A percentile compares a stretch with the other conserved stretches of the same genome.
phyloP scores from a whole-genome alignment of 768 basidiomycete species.

The Kwoniella newhampshirensis region DNA sequence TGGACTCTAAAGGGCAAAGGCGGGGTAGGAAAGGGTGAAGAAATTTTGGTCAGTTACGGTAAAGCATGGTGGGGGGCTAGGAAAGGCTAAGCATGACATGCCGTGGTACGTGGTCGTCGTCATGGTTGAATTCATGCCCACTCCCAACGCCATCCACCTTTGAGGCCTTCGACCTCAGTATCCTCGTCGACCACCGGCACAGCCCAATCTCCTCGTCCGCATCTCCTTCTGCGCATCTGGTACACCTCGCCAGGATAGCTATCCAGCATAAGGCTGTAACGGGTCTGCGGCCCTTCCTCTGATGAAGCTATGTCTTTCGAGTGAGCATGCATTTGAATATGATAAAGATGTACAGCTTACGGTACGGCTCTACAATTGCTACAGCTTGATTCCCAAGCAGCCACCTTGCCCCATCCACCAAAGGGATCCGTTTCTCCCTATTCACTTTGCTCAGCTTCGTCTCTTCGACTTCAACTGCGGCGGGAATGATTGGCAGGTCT shows the following conservation, averaged over 20 bases:
- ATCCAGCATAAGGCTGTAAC: background rate
- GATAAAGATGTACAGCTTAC: background rate
- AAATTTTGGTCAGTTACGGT: conserved; percentile 84
- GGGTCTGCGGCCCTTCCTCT: background rate
- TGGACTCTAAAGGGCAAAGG: conserved; percentile 57
- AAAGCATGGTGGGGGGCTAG: conserved; percentile 77
- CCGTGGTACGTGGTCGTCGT: no score
- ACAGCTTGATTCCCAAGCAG: conserved; percentile 28
- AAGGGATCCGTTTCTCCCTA: conserved; percentile 23
- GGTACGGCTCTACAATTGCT: conserved; percentile 18
- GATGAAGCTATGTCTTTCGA: no score
- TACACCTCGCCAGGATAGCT: conserved; percentile 1
- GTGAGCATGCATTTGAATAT: no score
- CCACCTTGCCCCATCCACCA: conserved; percentile 29
- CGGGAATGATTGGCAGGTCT: conserved; percentile 32
- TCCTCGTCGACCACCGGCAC: conserved; percentile 9
- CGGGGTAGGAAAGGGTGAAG: conserved; percentile 74
- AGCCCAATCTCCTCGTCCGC: conserved; percentile 28
- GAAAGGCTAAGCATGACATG: conserved; percentile 16
- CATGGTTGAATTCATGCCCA: conserved; percentile 14
- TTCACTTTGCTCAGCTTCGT: conserved; percentile 20
- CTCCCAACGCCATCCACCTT: conserved; percentile 34
- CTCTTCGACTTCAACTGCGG: conserved; percentile 11
- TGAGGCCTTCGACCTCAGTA: conserved; percentile 19
- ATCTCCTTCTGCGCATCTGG: conserved; percentile 10